Base-by-base conservation (phyloP, 352 stramenopile genomes). In the Peronospora destructor region DNA sequence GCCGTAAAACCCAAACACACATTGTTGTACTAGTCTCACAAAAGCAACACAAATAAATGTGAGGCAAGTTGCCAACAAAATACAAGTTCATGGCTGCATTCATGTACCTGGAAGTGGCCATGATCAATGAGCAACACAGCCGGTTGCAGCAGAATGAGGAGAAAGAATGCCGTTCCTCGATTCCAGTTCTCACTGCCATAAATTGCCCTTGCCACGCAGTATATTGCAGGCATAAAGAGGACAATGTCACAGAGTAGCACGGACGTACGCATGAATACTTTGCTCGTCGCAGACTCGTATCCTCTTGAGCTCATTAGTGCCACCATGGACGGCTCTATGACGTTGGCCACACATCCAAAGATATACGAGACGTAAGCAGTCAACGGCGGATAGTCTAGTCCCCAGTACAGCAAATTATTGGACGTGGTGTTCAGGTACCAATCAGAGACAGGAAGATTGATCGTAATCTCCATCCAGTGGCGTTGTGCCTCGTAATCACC, bases 401-500 rank as follows among this genome's bases (percentile, higher is more conserved):
- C 96, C 95, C 95, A 99, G 63, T 98, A 99, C 28, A 94, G 60
- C 37, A 98, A 64, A 53, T 98, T 86, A 64, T 98, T 96, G 26
- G 58, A 45, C 1, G 72, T 79, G 16, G 80, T 73, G 48, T 94
- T 96, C 59, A 86, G 89, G 62, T 98, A 99, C 96, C 96, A 99
- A 41, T 98, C 76, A 2, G 67, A 80, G 10, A 98, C 45, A 0
- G 94, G 94, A 46, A 98, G 55, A 47, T 95, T 74, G 36, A 81
- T 78, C 23, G 96, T 98, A 40, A 99, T 76, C 75, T 99, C 96
- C 95, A 99, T 99, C 96, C 96, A 99, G 71, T 99, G 96, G 29
- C 96, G 87, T 68, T 99, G 95, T 3, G 95, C 96, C 64, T 99
- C 96, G 69, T 96, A 98, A 66, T 99, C 96, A 30, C 96, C 96